These are phyloP conservation scores for Fistulifera solaris DNA, from an alignment of 108 stramenopile genomes.

Conservation along the genomic window DNA sequence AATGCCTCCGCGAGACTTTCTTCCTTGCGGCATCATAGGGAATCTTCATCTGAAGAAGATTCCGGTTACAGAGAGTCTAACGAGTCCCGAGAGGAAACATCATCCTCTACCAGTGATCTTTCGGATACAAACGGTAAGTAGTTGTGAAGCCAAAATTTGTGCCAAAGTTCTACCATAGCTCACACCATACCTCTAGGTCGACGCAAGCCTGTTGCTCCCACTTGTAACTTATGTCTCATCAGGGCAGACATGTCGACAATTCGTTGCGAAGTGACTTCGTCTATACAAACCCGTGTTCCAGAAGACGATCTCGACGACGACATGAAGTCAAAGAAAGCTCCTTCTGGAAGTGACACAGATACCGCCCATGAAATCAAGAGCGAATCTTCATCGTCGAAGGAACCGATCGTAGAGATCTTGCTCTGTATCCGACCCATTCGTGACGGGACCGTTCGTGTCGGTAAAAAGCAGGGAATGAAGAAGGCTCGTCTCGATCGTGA, in stretches of 20 bases:
- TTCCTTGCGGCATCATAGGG: slow-evolving; percentile 45
- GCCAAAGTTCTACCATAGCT: slow-evolving; percentile 10
- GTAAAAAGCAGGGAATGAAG: slow-evolving; percentile 18
- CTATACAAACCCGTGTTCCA: slow-evolving; percentile 39
- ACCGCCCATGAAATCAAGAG: not conserved
- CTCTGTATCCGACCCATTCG: slow-evolving; percentile 72
- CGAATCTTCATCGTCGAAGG: slow-evolving; percentile 2
- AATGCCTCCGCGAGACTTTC: slow-evolving; percentile 75
- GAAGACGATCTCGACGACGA: slow-evolving; percentile 34
- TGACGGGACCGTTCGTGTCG: slow-evolving; percentile 55
- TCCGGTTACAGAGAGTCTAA: slow-evolving; percentile 74
- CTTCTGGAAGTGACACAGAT: not conserved
- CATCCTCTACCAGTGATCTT: slow-evolving; percentile 37
- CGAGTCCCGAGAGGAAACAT: slow-evolving; percentile 62
- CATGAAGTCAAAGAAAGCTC: slow-evolving; percentile 6
- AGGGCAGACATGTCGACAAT: slow-evolving; percentile 66
- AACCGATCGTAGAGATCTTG: slow-evolving; percentile 40
- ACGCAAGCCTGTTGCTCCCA: slow-evolving; percentile 52
- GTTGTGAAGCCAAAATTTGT: not conserved
- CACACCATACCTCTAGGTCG: slow-evolving; percentile 13
- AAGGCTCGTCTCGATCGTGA: too few species aligned
- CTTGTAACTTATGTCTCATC: slow-evolving; percentile 66
- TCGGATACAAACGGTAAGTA: slow-evolving; percentile 34
- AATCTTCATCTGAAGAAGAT: slow-evolving; percentile 49
- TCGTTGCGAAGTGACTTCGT: slow-evolving; percentile 83